Percentiles rank a stretch among this genome's conserved stretches.
These are phyloP conservation scores for Suaeda aralocaspica DNA, from an alignment of 148 eudicot genomes.

Conservation along the genomic window DNA sequence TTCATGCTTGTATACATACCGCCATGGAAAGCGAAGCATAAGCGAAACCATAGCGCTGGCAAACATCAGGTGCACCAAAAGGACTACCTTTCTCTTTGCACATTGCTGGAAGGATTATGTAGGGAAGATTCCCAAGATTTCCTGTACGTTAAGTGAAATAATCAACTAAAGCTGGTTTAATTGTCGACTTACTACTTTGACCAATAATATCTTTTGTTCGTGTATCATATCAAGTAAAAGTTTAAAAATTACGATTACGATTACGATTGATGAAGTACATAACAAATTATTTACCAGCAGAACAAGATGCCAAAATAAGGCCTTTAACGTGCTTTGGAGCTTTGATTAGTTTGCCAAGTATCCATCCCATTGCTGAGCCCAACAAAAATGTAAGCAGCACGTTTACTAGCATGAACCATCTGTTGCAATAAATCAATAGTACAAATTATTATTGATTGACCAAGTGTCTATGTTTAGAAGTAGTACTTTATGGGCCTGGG, in stretches of 20 bases:
- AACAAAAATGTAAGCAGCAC: conserved; percentile 35
- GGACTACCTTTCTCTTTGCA: conserved; percentile 85
- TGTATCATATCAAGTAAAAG: no score
- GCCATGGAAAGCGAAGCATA: conserved; percentile 95
- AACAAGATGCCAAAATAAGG: conserved; percentile 38
- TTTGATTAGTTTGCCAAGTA: conserved; percentile 34
- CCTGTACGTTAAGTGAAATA: conserved; percentile 34
- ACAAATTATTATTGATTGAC: no score
- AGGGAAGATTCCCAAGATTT: conserved; percentile 65
- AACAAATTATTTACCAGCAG: conserved; percentile 50
- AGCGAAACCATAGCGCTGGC: conserved; percentile 51
- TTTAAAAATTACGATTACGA: no score
- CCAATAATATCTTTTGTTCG: no score
- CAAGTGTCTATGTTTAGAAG: no score
- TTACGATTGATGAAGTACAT: no score
- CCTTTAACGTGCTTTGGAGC: conserved; percentile 43
- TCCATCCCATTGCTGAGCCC: conserved; percentile 44
- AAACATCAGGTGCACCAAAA: conserved; percentile 64
- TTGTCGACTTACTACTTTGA: no score
- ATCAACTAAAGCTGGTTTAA: no score
- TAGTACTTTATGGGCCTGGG: no score
- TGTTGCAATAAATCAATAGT: not conserved
- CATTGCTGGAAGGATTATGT: conserved; percentile 81
- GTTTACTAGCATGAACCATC: conserved; percentile 56
- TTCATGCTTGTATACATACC: no score